Evolutionary conservation across 257 asterid genomes (phyloP).

Genomic region (Scutellaria barbata): DNA sequence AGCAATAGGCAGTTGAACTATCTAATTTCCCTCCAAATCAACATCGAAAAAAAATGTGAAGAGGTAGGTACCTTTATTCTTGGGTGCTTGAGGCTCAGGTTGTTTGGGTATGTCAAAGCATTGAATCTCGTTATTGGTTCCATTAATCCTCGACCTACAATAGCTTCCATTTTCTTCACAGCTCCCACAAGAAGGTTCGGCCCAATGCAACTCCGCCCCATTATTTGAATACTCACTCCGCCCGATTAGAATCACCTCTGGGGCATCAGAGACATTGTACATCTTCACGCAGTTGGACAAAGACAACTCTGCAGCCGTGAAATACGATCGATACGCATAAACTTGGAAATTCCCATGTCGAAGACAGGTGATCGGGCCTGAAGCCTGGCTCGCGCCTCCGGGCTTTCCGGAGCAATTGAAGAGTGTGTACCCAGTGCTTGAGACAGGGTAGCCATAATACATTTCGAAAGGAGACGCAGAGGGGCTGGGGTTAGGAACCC

Average conservation of each 20-base stretch:
- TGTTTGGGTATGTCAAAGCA: constrained; percentile 50
- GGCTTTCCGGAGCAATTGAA: constrained; percentile 58
- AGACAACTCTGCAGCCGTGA: constrained; percentile 36
- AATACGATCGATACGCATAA: constrained; percentile 40
- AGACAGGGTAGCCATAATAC: neutral
- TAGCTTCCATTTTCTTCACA: constrained; percentile 56
- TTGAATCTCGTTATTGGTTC: constrained; percentile 44
- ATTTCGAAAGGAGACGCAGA: constrained; percentile 46
- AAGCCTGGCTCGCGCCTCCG: neutral
- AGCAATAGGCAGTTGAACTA: neutral
- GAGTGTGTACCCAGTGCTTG: constrained; percentile 44
- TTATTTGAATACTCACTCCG: constrained; percentile 8
- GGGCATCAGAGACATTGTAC: constrained; percentile 58
- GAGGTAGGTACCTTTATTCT: constrained; percentile 34
- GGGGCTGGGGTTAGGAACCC: constrained; percentile 41
- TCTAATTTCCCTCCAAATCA: neutral
- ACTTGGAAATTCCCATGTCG: constrained; percentile 42
- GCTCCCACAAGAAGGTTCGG: constrained; percentile 53
- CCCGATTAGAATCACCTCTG: constrained; percentile 38
- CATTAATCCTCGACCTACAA: constrained; percentile 53
- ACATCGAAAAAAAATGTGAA: neutral
- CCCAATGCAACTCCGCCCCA: constrained; percentile 50
- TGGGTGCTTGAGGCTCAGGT: constrained; percentile 6
- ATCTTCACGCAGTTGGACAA: constrained; percentile 56
- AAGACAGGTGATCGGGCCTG: constrained; percentile 49